These are phyloP conservation scores for Fusarium clavum DNA, from an alignment of 2,329 filamentous ascomycete genomes.

Conservation along the genomic window DNA sequence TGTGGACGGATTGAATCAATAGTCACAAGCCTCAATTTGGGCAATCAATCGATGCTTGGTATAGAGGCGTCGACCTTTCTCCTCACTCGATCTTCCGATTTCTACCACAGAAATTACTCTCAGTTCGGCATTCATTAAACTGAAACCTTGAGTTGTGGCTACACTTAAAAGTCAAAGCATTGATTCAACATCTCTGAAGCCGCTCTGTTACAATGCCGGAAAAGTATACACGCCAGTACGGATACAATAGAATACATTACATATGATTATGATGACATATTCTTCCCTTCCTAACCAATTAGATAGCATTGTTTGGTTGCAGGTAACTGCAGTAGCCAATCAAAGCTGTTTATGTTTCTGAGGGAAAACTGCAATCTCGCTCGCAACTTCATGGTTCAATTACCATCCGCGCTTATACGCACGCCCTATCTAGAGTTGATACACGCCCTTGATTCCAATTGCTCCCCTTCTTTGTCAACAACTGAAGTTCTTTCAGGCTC, in stretches of 20 bases:
- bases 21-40: slow-evolving; percentile 20
- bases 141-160: slow-evolving; percentile 10
- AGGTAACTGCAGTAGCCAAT: slow-evolving; percentile 28
- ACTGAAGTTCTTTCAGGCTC: neutral
- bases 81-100: neutral
- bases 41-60: neutral
- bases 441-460: slow-evolving; percentile 7
- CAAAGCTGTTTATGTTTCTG: neutral
- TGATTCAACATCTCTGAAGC: neutral
- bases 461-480: neutral
- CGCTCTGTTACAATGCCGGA: slow-evolving; percentile 18
- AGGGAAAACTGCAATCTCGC: slow-evolving; percentile 35
- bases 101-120: neutral
- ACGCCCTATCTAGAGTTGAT: slow-evolving; percentile 16
- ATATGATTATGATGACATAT: slow-evolving; percentile 44
- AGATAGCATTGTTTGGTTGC: slow-evolving; percentile 24
- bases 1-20: slow-evolving; percentile 26
- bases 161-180: slow-evolving; percentile 10
- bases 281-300: slow-evolving; percentile 28
- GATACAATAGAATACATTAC: slow-evolving; percentile 33
- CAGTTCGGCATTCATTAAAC: slow-evolving; percentile 9
- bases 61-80: neutral
- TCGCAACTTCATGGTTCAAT: slow-evolving; percentile 34
- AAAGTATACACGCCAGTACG: slow-evolving; percentile 36
- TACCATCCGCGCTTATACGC: slow-evolving; percentile 29